Evolutionary conservation across 129 eudicot genomes (phyloP).

Genomic region (Silybum marianum): DNA sequence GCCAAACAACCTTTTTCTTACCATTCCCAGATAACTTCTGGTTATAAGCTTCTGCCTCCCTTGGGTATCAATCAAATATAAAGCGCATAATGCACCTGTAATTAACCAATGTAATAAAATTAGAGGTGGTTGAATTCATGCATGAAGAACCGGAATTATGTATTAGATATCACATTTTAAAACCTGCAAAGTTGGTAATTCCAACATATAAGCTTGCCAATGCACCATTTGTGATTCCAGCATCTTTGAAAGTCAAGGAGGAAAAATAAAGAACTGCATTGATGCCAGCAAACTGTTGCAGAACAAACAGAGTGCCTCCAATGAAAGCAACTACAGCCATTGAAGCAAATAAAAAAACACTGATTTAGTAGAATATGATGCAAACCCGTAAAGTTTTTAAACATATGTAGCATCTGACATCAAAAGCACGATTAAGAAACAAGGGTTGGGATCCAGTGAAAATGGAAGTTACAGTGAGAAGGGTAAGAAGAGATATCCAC

Average conservation of each 20-base stretch:
- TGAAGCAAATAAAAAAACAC: background rate
- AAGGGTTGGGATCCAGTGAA: too few species aligned
- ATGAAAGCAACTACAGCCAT: slow-evolving; percentile 68
- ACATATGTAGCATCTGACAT: background rate
- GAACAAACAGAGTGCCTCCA: slow-evolving; percentile 78
- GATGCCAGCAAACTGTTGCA: slow-evolving; percentile 90
- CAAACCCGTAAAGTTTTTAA: slow-evolving; percentile 2
- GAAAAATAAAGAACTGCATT: slow-evolving; percentile 92
- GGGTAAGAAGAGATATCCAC: too few species aligned
- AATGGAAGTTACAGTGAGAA: too few species aligned
- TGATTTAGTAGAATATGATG: background rate
- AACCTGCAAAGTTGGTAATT: slow-evolving; percentile 90
- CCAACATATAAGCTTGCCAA: slow-evolving; percentile 86
- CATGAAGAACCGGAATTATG: background rate
- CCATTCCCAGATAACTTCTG: slow-evolving; percentile 94
- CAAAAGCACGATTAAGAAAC: too few species aligned
- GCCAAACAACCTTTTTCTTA: slow-evolving; percentile 25
- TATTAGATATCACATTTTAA: slow-evolving; percentile 5
- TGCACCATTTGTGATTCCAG: slow-evolving; percentile 77
- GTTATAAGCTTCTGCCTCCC: slow-evolving; percentile 73
- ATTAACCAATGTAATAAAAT: slow-evolving; percentile 12
- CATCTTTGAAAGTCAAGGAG: slow-evolving; percentile 79
- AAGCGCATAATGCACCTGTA: slow-evolving; percentile 81
- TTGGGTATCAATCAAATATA: slow-evolving; percentile 74
- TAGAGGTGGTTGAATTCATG: background rate